Evolutionary conservation across 257 asterid species (phyloP), one percentile per base, ranked within the genome.

Genomic region (Nyctanthes arbortristis): DNA sequence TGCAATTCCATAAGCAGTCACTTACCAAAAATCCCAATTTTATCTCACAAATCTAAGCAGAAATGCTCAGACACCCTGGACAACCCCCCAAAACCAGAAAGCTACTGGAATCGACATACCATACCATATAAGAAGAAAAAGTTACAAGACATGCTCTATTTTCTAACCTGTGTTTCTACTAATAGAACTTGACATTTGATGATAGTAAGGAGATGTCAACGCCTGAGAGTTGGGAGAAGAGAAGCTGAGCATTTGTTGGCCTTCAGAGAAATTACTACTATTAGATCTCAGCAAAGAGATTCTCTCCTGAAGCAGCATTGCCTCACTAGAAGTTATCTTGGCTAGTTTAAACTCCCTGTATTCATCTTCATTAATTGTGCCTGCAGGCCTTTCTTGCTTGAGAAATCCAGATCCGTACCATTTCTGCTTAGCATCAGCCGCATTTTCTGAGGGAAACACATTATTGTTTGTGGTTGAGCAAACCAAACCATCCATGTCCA

Each of bases 221-320:
- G 80, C 55, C 60, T 80, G 89, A 30, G 96, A 45, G 73, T 74
- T 81, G 12, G 93, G 89, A 18, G 89, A 66, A 25, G 99, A 86
- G 82, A 93, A 93, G 77, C 97, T 81, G 61, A 93, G 97, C 99
- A 91, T 93, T 58, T 93, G 98, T 35, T 77, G 92, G 67, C 78
- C 85, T 7, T 83, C 85, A 57, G 60, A n/a, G 66, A 68, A 43
- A 55, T 37, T 57, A 54, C 39, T n/a, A 61, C 71, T 59, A 63
- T 60, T 75, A 58, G 86, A 83, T 77, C 88, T 89, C 76, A 79
- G 79, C 52, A 79, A 22, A 49, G 84, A 71, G 57, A 55, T 68
- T 65, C 73, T 81, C 10, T 62, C 71, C 71, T 62, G 78, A 28
- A 63, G 37, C 65, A 77, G 65, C 82, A 74, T 71, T 63, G 83